A percentile compares a stretch with the other conserved stretches of the same genome.
Evolutionary conservation across 1,284 basidiomycete species (phyloP).

Genomic region (Lignosus rhinocerotis): DNA sequence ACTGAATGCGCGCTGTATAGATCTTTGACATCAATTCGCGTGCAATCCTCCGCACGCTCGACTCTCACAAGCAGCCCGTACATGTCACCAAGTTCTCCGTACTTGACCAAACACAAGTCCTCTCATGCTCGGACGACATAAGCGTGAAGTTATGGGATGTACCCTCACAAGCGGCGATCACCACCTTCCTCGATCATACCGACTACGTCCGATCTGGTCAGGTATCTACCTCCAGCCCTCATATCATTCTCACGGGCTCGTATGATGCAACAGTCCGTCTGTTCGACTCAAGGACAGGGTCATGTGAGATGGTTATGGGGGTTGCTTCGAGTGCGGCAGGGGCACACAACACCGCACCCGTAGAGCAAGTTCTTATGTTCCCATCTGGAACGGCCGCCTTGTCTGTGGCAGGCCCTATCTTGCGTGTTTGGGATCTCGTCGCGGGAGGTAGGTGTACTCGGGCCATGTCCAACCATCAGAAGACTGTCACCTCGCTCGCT

Average conservation of each 20-base stretch:
- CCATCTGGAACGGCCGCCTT: conserved; percentile 87
- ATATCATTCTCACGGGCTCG: conserved; percentile 88
- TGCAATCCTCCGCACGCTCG: conserved; percentile 90
- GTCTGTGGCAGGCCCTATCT: conserved; percentile 89
- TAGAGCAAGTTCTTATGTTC: conserved; percentile 95
- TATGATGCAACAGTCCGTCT: conserved; percentile 93
- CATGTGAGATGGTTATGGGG: conserved; percentile 84
- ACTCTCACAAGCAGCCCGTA: conserved; percentile 93
- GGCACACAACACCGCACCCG: conserved; percentile 59
- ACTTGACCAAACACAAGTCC: conserved; percentile 77
- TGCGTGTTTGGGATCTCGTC: conserved; percentile 95
- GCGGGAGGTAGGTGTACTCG: conserved; percentile 88
- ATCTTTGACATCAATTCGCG: conserved; percentile 95
- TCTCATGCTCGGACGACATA: conserved; percentile 96
- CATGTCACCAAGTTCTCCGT: conserved; percentile 93
- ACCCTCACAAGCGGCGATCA: conserved; percentile 81
- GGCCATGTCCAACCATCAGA: conserved; percentile 96
- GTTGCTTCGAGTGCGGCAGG: conserved; percentile 39
- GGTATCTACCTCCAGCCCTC: conserved; percentile 81
- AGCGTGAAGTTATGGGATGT: conserved; percentile 96
- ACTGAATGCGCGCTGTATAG: conserved; percentile 39
- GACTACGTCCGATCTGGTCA: conserved; percentile 96
- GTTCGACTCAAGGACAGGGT: conserved; percentile 84
- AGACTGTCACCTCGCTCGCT: conserved; percentile 89
- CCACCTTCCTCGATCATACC: conserved; percentile 82